phyloP scores from a whole-genome alignment of 768 basidiomycete genomes.

The Fomitopsis pulvina region DNA sequence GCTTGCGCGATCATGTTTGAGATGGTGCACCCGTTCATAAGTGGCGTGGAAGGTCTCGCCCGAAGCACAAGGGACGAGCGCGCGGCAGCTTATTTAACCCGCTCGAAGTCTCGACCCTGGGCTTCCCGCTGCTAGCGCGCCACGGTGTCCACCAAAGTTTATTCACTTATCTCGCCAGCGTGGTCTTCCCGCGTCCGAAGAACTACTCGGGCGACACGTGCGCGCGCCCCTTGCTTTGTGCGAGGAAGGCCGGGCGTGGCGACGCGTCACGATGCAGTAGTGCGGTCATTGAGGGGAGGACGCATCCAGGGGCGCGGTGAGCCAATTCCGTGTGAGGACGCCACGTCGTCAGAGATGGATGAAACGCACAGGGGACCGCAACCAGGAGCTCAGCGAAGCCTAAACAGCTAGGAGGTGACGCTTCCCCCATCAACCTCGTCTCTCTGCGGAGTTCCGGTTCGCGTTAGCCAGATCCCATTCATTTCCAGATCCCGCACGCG shows the following conservation, averaged over 20 bases:
- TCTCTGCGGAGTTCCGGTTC: background rate
- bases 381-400: no score
- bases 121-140: background rate
- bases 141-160: background rate
- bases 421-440: background rate
- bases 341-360: no score
- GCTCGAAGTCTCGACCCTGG: background rate
- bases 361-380: no score
- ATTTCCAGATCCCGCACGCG: background rate
- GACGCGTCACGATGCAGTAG: no score
- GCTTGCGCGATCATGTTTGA: background rate
- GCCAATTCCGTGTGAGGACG: no score
- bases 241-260: no score
- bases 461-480: background rate
- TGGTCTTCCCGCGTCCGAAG: background rate
- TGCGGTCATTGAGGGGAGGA: no score
- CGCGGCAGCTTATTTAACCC: background rate
- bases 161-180: background rate
- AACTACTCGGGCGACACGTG: no score
- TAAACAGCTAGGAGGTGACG: no score
- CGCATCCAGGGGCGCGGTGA: no score
- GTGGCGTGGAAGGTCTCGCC: background rate
- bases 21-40: background rate
- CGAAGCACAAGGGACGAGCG: background rate
- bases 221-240: no score